Evolutionary conservation across 176 grass and related monocot genomes (phyloP).

Genomic region (Ananas comosus): DNA sequence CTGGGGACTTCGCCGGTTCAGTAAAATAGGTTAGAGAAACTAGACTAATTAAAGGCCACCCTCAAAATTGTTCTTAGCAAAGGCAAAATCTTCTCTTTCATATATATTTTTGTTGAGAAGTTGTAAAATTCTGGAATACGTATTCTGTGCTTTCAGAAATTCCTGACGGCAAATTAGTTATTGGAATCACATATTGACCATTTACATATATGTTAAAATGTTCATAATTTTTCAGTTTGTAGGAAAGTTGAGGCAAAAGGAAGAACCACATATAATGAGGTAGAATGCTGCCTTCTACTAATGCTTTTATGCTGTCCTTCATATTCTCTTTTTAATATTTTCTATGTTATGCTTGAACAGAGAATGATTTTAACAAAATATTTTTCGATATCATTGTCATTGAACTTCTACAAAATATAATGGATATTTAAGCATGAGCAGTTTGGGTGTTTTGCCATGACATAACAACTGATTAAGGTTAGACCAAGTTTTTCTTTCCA

Average conservation of each 20-base stretch:
- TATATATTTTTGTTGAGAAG: not conserved
- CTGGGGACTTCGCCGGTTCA: slow-evolving; percentile 89
- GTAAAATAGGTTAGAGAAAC: slow-evolving; percentile 61
- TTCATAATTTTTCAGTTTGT: slow-evolving; percentile 56
- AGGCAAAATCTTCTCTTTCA: not conserved
- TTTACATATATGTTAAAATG: slow-evolving; percentile 5
- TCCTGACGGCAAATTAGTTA: not conserved
- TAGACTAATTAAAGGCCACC: not conserved
- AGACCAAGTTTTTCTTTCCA: no score
- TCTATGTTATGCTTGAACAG: not conserved
- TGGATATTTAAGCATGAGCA: no score
- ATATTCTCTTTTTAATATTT: not conserved
- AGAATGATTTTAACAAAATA: not conserved
- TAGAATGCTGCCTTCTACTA: slow-evolving; percentile 21
- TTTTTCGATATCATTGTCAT: no score
- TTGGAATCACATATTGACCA: not conserved
- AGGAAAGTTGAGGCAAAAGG: slow-evolving; percentile 88
- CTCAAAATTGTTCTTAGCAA: not conserved
- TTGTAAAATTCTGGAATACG: not conserved
- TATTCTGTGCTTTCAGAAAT: not conserved
- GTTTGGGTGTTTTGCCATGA: no score
- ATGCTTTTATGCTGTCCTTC: not conserved
- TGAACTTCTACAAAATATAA: no score
- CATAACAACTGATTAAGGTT: no score
- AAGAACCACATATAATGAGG: slow-evolving; percentile 86